These are phyloP conservation scores for Wolfiporia cocos DNA, from an alignment of 1,284 basidiomycete genomes.

Conservation along the genomic window DNA sequence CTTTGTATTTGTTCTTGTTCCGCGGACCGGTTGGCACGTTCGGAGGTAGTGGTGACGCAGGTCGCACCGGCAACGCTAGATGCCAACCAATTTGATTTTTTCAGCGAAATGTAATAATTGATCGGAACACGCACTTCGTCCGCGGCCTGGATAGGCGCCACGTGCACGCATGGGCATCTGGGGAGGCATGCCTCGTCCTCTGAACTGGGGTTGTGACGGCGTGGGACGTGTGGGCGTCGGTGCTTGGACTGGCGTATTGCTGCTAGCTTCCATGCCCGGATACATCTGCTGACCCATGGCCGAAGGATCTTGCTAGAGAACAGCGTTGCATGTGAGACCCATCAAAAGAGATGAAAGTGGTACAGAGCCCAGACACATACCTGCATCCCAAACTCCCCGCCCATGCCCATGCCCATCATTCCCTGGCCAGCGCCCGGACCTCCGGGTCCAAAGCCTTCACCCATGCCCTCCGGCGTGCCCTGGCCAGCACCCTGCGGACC, in stretches of 20 bases:
- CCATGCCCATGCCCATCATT: slow-evolving; percentile 29
- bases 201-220: slow-evolving; percentile 48
- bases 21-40: slow-evolving; percentile 80
- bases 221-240: slow-evolving; percentile 27
- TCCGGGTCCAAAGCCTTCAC: slow-evolving; percentile 27
- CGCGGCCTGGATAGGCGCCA: slow-evolving; percentile 27
- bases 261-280: slow-evolving; percentile 40
- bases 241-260: slow-evolving; percentile 28
- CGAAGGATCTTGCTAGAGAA: slow-evolving; percentile 23
- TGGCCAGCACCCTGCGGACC: slow-evolving; percentile 19
- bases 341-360: neutral
- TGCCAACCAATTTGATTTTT: no score
- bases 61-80: slow-evolving; percentile 47
- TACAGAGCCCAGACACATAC: slow-evolving; percentile 32
- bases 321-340: slow-evolving; percentile 6
- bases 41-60: slow-evolving; percentile 75
- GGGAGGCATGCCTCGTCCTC: slow-evolving; percentile 42
- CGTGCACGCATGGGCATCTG: slow-evolving; percentile 25
- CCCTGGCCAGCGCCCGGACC: slow-evolving; percentile 25
- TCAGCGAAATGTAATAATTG: no score
- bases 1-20: slow-evolving; percentile 84
- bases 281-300: slow-evolving; percentile 51
- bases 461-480: slow-evolving; percentile 27
- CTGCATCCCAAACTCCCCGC: slow-evolving; percentile 39
- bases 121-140: slow-evolving; percentile 32